Evolutionary conservation across 2,329 filamentous ascomycete genomes (phyloP).

Genomic region (Aureobasidium sp.): DNA sequence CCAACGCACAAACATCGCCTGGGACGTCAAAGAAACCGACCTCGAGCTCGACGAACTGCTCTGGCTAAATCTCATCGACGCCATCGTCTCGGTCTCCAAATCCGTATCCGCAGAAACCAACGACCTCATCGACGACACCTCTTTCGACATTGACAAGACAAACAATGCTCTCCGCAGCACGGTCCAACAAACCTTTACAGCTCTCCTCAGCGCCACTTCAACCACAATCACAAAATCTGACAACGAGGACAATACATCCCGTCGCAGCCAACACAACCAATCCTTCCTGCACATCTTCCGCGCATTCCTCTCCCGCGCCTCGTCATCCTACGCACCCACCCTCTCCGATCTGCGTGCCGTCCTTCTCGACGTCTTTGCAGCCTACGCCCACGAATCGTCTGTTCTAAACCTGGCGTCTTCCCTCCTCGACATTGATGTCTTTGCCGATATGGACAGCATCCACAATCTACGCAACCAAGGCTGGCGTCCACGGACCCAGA

Average conservation of each 20-base stretch:
- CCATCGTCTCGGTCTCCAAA: slow-evolving; percentile 47
- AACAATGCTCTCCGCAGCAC: slow-evolving; percentile 44
- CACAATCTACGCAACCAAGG: slow-evolving; percentile 69
- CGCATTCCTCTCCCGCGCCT: slow-evolving; percentile 77
- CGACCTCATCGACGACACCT: neutral
- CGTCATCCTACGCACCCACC: slow-evolving; percentile 65
- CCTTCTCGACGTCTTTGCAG: slow-evolving; percentile 81
- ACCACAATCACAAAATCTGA: slow-evolving; percentile 17
- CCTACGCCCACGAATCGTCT: slow-evolving; percentile 90
- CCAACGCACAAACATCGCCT: slow-evolving; percentile 27
- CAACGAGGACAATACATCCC: neutral
- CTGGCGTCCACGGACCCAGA: slow-evolving; percentile 79
- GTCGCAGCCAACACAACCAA: neutral
- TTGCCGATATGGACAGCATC: slow-evolving; percentile 69
- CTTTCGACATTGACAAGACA: slow-evolving; percentile 46
- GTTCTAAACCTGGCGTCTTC: slow-evolving; percentile 77
- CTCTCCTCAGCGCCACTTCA: slow-evolving; percentile 14
- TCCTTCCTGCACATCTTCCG: slow-evolving; percentile 85
- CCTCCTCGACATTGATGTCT: slow-evolving; percentile 80
- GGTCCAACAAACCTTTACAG: slow-evolving; percentile 16
- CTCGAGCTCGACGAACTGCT: slow-evolving; percentile 53
- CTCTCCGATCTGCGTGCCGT: slow-evolving; percentile 79
- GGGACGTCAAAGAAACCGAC: slow-evolving; percentile 46
- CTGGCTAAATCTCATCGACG: slow-evolving; percentile 58
- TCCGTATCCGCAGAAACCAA: slow-evolving; percentile 36